Base-by-base conservation (phyloP, 495 filamentous ascomycete genomes). In the Trichoderma orchidacearum region DNA sequence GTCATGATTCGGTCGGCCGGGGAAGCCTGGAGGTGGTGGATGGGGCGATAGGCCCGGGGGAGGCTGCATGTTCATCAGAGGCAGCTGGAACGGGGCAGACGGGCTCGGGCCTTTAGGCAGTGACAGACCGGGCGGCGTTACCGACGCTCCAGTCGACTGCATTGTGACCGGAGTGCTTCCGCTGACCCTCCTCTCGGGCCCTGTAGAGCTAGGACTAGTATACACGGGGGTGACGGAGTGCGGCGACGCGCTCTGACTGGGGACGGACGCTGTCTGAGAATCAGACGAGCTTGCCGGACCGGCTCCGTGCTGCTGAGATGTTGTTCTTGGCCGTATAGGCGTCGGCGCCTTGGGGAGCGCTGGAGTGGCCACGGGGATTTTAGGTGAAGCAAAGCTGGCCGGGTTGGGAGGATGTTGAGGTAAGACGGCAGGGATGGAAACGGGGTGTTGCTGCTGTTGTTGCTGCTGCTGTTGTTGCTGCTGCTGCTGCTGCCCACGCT, bases 271-370 rank as follows among this genome's bases (percentile, higher is more conserved):
- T 59, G 75, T 63, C 65, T 76, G 66, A 62, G 74, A 68, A 70
- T 79, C 18, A 73, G 75, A 21, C 3, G 51, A 34, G 73, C 84
- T 67, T 78, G 86, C 45, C 81, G 86, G 52, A 86, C 87, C 8
- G 81, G 87, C 38, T 69, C 78, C 64, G 80, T 82, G 88, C 66
- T 95, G 89, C 55, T 92, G 87, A 13, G 92, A 95, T 25, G 80
- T 63, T 56, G 90, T 88, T 17, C 90, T 83, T 31, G 80, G 74
- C 48, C 86, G 85, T 57, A 79, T 83, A 13, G 90, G 87, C 23
- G 89, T 91, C 3, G 89, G 80, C 38, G 82, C 82, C 66, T 96
- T 96, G 1, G 92, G 85, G 36, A 94, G 70, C 34, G 81, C 82
- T 5, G 93, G 91, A 5, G 87, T 91, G 21, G 89, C 85, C 59